Percentiles rank a stretch among this genome's conserved stretches.
Evolutionary conservation across 805 yeast species (phyloP).

Genomic region (Metschnikowia baotianmanensis): DNA sequence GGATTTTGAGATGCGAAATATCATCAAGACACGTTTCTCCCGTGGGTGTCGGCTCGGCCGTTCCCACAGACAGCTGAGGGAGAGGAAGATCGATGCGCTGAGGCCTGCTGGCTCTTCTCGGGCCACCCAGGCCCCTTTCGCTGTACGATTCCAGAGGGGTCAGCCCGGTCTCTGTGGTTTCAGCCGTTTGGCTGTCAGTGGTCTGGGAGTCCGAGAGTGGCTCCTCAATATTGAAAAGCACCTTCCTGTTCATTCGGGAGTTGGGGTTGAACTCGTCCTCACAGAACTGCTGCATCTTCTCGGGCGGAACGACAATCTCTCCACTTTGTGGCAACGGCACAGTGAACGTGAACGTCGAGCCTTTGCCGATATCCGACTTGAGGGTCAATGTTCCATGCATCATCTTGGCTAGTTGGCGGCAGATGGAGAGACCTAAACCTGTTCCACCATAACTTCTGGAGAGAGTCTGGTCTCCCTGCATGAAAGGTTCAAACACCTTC

Average conservation of each 20-base stretch:
- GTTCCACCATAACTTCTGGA: slow-evolving; percentile 95
- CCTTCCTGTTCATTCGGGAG: slow-evolving; percentile 51
- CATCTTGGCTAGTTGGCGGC: slow-evolving; percentile 84
- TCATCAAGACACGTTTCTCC: slow-evolving; percentile 24
- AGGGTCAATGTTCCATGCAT: slow-evolving; percentile 85
- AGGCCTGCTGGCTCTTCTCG: background rate
- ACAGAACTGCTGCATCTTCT: slow-evolving; percentile 42
- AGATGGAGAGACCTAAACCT: slow-evolving; percentile 86
- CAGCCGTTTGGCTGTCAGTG: too few relatives aligned
- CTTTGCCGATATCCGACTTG: slow-evolving; percentile 73
- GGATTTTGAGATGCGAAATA: slow-evolving; percentile 44
- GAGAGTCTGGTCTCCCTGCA: slow-evolving; percentile 93
- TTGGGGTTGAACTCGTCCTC: slow-evolving; percentile 67
- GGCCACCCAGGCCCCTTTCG: slow-evolving; percentile 2
- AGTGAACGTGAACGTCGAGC: slow-evolving; percentile 79
- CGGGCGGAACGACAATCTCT: slow-evolving; percentile 42
- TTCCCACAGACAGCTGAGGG: slow-evolving; percentile 15
- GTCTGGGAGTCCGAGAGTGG: background rate
- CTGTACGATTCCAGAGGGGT: background rate
- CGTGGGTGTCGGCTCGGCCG: slow-evolving; percentile 14
- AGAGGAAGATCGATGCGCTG: slow-evolving; percentile 4
- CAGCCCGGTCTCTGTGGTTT: too few relatives aligned
- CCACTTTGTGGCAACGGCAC: slow-evolving; percentile 72
- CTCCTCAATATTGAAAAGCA: slow-evolving; percentile 34
- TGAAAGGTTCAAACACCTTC: slow-evolving; percentile 91